A percentile compares a stretch with the other conserved stretches of the same genome.
Evolutionary conservation across 2,329 filamentous ascomycete species (phyloP).

Genomic region (Sporothrix brasiliensis): DNA sequence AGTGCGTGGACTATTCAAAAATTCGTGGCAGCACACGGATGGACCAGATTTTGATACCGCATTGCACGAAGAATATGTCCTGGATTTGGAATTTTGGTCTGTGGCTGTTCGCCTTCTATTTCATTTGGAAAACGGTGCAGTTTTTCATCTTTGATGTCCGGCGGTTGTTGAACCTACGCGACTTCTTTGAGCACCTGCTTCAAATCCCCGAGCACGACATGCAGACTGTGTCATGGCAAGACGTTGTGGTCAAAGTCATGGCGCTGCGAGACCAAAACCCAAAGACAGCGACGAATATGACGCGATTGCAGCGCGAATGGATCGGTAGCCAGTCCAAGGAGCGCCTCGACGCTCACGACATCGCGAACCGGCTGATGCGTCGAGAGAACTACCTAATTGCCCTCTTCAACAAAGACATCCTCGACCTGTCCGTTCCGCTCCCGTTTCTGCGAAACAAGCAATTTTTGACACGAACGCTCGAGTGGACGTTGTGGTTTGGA

Average conservation of each 20-base stretch:
- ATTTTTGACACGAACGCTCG: constrained; percentile 83
- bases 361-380: constrained; percentile 94
- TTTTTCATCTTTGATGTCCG: constrained; percentile 70
- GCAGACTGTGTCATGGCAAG: constrained; percentile 93
- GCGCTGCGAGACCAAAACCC: constrained; percentile 81
- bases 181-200: constrained; percentile 82
- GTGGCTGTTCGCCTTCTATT: constrained; percentile 85
- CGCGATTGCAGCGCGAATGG: constrained; percentile 55
- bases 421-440: constrained; percentile 82
- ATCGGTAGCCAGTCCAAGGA: constrained; percentile 88
- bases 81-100: constrained; percentile 74
- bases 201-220: constrained; percentile 82
- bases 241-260: constrained; percentile 84
- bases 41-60: constrained; percentile 62
- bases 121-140: constrained; percentile 77
- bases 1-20: constrained; percentile 80
- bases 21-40: constrained; percentile 66
- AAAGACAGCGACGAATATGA: constrained; percentile 67
- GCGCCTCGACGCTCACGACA: constrained; percentile 92
- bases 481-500: constrained; percentile 89
- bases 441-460: constrained; percentile 80
- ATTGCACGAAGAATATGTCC: constrained; percentile 77
- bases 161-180: constrained; percentile 73
- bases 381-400: constrained; percentile 97
- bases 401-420: constrained; percentile 92